Evolutionary conservation across 2,329 filamentous ascomycete genomes (phyloP), one percentile per base, ranked within the genome.

Genomic region (Sarocladium strictum): DNA sequence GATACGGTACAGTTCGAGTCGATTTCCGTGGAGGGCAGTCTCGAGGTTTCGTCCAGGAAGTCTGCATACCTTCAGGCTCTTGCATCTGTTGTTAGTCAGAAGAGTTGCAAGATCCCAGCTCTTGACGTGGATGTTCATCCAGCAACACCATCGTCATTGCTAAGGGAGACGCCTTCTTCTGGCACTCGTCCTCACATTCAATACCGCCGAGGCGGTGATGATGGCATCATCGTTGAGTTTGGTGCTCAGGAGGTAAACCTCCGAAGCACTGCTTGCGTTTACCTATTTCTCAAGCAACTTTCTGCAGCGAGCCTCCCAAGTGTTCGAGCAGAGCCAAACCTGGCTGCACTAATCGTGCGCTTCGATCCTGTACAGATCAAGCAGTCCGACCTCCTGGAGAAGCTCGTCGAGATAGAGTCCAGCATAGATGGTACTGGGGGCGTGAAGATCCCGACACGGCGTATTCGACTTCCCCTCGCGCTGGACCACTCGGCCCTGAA

Each of bases 151-250:
- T 55, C 37, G 9, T 57, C 54, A 50, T 62, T 53, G 57, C 62
- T 55, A 45, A 58, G 65, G 45, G 66, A 66, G 56, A 64, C 66
- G 35, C 62, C 61, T 6, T 65, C 62, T 26, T 35, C 35, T 2
- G 54, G 54, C 4, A 56, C 55, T 14, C 69, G 70, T 40, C 72
- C 72, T 9, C 58, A 75, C 55, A 65, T 70, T 54, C 15, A 27
- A 12, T 47, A 47, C 24, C 43, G 17, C 10, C 69, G 69, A 58
- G 72, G 71, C 47, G 72, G 70, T 21, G 74, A 77, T 53, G 77
- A 81, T 54, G 78, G 79, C 56, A 59, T 84, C 2, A 67, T 85
- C 9, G 69, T 84, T 12, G 80, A 84, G 57, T 84, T 83, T 55
- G 80, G 80, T 21, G 67, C 78, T 32, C 79, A 80, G 17, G 65